These are phyloP conservation scores for Epichloe glyceriae DNA, from an alignment of 2,329 filamentous ascomycete genomes.

Conservation along the genomic window DNA sequence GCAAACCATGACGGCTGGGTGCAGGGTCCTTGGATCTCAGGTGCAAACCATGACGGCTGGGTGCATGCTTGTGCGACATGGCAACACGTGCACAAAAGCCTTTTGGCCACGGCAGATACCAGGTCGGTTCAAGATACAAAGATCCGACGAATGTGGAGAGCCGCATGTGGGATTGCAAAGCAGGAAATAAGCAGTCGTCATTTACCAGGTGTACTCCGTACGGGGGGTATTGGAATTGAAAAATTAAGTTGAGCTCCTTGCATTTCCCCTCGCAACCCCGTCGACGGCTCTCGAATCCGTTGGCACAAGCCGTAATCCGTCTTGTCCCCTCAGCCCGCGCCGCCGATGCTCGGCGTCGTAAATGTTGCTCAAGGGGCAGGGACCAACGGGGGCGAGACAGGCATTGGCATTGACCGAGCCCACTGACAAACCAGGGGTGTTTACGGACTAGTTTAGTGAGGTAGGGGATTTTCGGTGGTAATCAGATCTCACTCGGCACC, in stretches of 20 bases:
- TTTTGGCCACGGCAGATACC: slow-evolving; percentile 7
- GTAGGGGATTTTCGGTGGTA: slow-evolving; percentile 6
- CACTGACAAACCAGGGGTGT: background rate
- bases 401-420: background rate
- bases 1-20: slow-evolving; percentile 3
- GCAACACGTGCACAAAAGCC: slow-evolving; percentile 3
- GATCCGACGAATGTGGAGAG: slow-evolving; percentile 12
- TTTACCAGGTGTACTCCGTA: background rate
- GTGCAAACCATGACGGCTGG: slow-evolving; percentile 5
- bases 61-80: background rate
- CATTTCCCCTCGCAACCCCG: no score
- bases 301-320: no score
- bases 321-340: no score
- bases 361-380: no score
- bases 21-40: background rate
- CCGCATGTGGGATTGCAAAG: slow-evolving; percentile 5
- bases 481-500: slow-evolving; percentile 7
- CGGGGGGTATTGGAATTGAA: background rate
- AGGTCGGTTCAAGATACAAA: slow-evolving; percentile 11
- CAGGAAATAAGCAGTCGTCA: background rate
- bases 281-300: no score
- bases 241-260: background rate
- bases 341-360: no score
- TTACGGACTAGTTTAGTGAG: slow-evolving; percentile 2
- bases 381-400: background rate